Base-by-base conservation (phyloP, 2,329 filamentous ascomycete genomes). In the Sporothrix variecibatus region DNA sequence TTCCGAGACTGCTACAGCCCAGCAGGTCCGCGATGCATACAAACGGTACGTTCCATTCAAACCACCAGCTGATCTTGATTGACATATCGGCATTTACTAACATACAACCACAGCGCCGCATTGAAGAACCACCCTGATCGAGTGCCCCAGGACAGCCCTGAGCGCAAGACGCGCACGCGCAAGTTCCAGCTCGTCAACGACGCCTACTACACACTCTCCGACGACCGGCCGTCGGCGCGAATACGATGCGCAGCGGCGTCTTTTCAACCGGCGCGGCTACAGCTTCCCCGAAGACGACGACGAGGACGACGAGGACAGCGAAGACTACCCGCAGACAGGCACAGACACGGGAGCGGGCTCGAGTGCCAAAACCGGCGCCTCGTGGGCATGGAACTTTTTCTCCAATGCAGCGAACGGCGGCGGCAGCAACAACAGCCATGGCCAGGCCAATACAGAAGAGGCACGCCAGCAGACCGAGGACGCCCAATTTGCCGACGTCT, bases 111-210 rank as follows among this genome's bases (percentile, higher is more conserved):
- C 80, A 94, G 93, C 81, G 93, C 93, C 79, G 95, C 95, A 5
- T 86, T 98, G 64, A 97, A 96, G 83, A 94, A 93, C 77, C 95
- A 98, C 82, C 95, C 95, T 1, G 96, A 99, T 82, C 93, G 96
- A 75, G 94, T 99, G 56, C 88, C 94, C 38, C 85, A 89, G 77
- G 90, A 94, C 83, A 95, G 94, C 5, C 94, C 95, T 51, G 94
- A 98, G 78, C 93, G 95, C 76, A 83, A 90, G 28, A 83, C 89
- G 15, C 93, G 95, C 79, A 99, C 96, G 6, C 93, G 93, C 74
- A 80, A 79, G 75, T 84, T 85, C 80, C 81, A 85, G 77, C 82
- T 86, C 38, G 82, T 85, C 77, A 83, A 84, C 76, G 84, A 85
- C 72, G 84, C 82, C 77, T 85, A 86, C 77, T 83, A 81, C 62